phyloP scores from a whole-genome alignment of 208 protist genomes.

The Phytomonas serpens region DNA sequence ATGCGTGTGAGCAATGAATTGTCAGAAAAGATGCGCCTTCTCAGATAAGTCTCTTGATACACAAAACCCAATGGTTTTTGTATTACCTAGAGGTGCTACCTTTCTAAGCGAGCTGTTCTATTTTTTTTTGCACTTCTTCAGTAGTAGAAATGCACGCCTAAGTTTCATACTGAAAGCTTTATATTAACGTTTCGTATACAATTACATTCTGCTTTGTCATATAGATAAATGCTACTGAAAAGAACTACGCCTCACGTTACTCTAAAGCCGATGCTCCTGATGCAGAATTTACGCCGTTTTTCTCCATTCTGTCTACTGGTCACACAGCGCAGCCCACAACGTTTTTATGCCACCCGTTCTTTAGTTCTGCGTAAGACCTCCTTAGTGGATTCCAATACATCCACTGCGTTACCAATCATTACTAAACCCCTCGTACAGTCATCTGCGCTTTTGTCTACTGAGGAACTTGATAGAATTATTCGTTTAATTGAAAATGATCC shows the following conservation, averaged over 20 bases:
- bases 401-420: not conserved
- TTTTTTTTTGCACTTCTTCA: not conserved
- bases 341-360: not conserved
- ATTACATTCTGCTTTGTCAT: not conserved
- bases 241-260: not conserved
- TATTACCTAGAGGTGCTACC: not conserved
- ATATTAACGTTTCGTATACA: not conserved
- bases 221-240: not conserved
- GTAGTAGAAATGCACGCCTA: not conserved
- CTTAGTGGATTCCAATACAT: not conserved
- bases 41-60: not conserved
- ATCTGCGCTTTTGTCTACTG: constrained; percentile 16
- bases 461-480: constrained; percentile 59
- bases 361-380: not conserved
- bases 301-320: not conserved
- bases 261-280: not conserved
- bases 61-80: not conserved
- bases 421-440: not conserved
- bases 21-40: not conserved
- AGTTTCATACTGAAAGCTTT: not conserved
- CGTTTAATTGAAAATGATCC: constrained; percentile 74
- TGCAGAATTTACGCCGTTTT: not conserved
- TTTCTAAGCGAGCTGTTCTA: not conserved
- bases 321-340: not conserved
- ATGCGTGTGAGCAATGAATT: not conserved